These are phyloP conservation scores for Collybia sp. DNA, from an alignment of 768 basidiomycete genomes.

Conservation along the genomic window DNA sequence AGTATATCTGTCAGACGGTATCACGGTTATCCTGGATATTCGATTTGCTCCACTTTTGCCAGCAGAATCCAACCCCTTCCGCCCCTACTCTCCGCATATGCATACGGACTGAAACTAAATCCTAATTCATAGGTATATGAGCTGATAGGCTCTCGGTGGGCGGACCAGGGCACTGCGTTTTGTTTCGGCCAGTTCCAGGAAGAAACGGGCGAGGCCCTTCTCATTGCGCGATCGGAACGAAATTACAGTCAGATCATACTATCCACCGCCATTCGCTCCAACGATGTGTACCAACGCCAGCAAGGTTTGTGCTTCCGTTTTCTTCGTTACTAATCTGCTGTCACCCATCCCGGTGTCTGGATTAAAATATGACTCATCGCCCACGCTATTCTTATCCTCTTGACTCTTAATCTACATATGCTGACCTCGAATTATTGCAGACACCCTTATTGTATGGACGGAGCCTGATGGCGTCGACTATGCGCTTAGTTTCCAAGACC, in stretches of 20 bases:
- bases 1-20: background rate
- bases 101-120: background rate
- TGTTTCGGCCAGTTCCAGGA: constrained; percentile 87
- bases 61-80: constrained; percentile 12
- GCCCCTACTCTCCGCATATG: constrained; percentile 2
- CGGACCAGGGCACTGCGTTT: constrained; percentile 95
- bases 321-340: constrained; percentile 2
- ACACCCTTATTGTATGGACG: constrained; percentile 99
- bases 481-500: constrained; percentile 94
- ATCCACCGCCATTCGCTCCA: constrained; percentile 74
- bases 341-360: too few relatives aligned
- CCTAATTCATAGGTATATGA: constrained; percentile 73
- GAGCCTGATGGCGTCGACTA: constrained; percentile 94
- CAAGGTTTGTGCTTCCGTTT: constrained; percentile 43
- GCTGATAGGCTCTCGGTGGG: constrained; percentile 87
- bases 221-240: constrained; percentile 80
- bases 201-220: constrained; percentile 70
- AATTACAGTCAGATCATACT: constrained; percentile 71
- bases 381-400: too few relatives aligned
- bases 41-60: constrained; percentile 12
- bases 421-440: constrained; percentile 32
- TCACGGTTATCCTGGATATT: background rate
- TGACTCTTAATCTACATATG: too few relatives aligned
- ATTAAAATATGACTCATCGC: too few relatives aligned
- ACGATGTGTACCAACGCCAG: constrained; percentile 83